Percentiles rank a stretch among this genome's conserved stretches.
Evolutionary conservation across 257 asterid species (phyloP).

Genomic region (Rubia yunnanensis): DNA sequence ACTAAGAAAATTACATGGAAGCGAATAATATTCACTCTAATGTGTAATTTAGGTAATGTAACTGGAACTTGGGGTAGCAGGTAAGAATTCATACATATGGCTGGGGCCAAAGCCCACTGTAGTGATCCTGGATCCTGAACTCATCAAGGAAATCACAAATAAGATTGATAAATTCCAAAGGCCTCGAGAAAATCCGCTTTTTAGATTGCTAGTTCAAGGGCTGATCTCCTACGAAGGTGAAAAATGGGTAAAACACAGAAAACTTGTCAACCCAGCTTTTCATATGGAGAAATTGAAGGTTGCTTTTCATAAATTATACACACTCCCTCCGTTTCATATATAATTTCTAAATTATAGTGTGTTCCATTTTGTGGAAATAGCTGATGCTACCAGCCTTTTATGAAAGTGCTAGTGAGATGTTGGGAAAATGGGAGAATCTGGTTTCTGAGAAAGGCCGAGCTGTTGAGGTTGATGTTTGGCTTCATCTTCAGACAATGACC

Average conservation of each 20-base stretch:
- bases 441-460: background rate
- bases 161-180: background rate
- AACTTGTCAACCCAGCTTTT: background rate
- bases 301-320: no score
- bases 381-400: background rate
- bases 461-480: background rate
- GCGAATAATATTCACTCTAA: no score
- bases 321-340: no score
- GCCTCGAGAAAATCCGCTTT: background rate
- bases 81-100: constrained; percentile 9
- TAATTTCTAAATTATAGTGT: no score
- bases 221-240: background rate
- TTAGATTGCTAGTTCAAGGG: background rate
- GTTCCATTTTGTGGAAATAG: constrained; percentile 35
- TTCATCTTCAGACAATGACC: background rate
- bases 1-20: no score
- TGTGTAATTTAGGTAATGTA: no score
- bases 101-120: background rate
- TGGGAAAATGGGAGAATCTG: background rate
- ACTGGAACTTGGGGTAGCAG: background rate
- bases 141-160: constrained; percentile 3
- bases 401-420: background rate
- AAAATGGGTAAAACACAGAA: background rate
- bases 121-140: constrained; percentile 2
- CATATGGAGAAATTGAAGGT: background rate